A percentile compares a stretch with the other conserved stretches of the same genome.
phyloP scores from a whole-genome alignment of 2,329 filamentous ascomycete species.

The Aspergillus carbonarius region DNA sequence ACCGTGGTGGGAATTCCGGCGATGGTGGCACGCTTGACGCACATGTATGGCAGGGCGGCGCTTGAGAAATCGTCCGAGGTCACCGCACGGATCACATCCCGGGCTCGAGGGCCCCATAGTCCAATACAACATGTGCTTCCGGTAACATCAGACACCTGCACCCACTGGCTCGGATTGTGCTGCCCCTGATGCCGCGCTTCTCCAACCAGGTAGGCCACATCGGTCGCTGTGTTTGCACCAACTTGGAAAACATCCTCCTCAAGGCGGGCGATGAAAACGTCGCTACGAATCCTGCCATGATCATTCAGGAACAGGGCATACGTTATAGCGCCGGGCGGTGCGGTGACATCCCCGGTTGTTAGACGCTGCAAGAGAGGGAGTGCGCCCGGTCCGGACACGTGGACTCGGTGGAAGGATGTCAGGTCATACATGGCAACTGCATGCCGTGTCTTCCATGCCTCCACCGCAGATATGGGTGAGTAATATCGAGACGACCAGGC shows the following conservation, averaged over 20 bases:
- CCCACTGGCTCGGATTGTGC: constrained; percentile 42
- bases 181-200: constrained; percentile 53
- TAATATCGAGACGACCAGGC: constrained; percentile 59
- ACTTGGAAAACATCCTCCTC: constrained; percentile 51
- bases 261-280: constrained; percentile 58
- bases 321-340: constrained; percentile 51
- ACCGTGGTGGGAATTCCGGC: constrained; percentile 57
- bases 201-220: constrained; percentile 54
- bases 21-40: constrained; percentile 51
- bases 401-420: constrained; percentile 59
- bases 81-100: constrained; percentile 51
- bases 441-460: constrained; percentile 65
- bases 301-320: constrained; percentile 59
- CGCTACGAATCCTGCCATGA: constrained; percentile 56
- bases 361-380: constrained; percentile 55
- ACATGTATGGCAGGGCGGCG: constrained; percentile 50
- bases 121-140: constrained; percentile 61
- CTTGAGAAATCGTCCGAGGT: constrained; percentile 27
- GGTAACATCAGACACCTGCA: constrained; percentile 59
- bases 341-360: constrained; percentile 39
- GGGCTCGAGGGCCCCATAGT: constrained; percentile 60
- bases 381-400: constrained; percentile 59
- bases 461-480: constrained; percentile 59
- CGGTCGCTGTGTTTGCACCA: constrained; percentile 56
- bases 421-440: constrained; percentile 64